Evolutionary conservation across 225 moss, liverwort and hornwort genomes (phyloP).

Genomic region (Pseudisothecium myosuroides): DNA sequence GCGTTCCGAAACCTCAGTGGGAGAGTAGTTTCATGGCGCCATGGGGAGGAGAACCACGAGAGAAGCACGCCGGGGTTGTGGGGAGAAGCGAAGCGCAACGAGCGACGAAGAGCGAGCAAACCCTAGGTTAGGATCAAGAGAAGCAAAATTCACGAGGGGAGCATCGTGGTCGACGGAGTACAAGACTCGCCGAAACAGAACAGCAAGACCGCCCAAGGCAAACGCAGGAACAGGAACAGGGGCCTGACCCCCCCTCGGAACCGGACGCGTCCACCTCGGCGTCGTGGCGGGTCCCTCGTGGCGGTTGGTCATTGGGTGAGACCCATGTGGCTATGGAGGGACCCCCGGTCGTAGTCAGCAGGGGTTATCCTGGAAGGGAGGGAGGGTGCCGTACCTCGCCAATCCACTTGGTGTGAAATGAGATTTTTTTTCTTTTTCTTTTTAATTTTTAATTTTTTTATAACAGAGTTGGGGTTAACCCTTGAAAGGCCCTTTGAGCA

Average conservation of each 20-base stretch:
- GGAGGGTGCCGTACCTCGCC: not conserved
- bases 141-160: constrained; percentile 11
- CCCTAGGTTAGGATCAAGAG: constrained; percentile 11
- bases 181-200: constrained; percentile 10
- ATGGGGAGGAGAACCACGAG: not conserved
- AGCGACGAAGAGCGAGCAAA: not conserved
- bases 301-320: not conserved
- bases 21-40: not conserved
- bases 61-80: not conserved
- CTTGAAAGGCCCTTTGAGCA: too few species aligned
- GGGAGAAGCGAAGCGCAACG: not conserved
- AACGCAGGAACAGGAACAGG: not conserved
- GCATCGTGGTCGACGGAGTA: not conserved
- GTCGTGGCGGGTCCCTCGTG: not conserved
- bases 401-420: not conserved
- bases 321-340: not conserved
- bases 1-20: not conserved
- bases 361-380: not conserved
- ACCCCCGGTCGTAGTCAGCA: not conserved
- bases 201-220: constrained; percentile 1
- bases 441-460: too few species aligned
- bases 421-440: too few species aligned
- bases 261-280: not conserved
- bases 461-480: too few species aligned
- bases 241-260: not conserved